Evolutionary conservation across 129 eudicot species (phyloP).

Genomic region (Flaveria trinervia): DNA sequence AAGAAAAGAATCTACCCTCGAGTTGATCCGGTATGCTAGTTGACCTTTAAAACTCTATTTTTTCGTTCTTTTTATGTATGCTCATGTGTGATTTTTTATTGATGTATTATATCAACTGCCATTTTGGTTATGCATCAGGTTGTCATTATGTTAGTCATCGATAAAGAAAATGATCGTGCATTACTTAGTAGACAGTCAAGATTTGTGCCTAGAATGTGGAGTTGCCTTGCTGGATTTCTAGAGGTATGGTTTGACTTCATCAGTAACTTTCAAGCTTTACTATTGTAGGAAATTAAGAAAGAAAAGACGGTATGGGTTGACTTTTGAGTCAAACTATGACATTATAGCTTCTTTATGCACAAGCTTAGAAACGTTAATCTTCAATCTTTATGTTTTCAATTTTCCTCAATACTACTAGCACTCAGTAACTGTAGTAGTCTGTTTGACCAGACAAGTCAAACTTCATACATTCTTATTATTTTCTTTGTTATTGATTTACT

Average conservation of each 20-base stretch:
- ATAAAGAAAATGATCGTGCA: conserved; percentile 81
- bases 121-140: conserved; percentile 49
- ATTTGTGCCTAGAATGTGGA: conserved; percentile 99
- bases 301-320: neutral
- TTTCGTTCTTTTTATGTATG: neutral
- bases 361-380: neutral
- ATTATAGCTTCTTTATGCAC: conserved; percentile 1
- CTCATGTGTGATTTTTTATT: neutral
- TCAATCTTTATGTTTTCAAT: neutral
- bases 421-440: no score
- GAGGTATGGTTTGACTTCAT: conserved; percentile 48
- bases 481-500: neutral
- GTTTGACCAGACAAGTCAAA: conserved; percentile 23
- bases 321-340: neutral
- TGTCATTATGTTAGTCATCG: conserved; percentile 87
- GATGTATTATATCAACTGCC: neutral
- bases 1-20: conserved; percentile 86
- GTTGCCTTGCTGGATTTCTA: conserved; percentile 90
- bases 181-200: conserved; percentile 73
- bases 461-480: neutral
- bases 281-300: neutral
- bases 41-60: neutral
- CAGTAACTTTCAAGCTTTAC: neutral
- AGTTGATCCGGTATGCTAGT: conserved; percentile 74
- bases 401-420: neutral